These are phyloP conservation scores for Neurospora sp. DNA, from an alignment of 495 filamentous ascomycete species.

Conservation along the genomic window DNA sequence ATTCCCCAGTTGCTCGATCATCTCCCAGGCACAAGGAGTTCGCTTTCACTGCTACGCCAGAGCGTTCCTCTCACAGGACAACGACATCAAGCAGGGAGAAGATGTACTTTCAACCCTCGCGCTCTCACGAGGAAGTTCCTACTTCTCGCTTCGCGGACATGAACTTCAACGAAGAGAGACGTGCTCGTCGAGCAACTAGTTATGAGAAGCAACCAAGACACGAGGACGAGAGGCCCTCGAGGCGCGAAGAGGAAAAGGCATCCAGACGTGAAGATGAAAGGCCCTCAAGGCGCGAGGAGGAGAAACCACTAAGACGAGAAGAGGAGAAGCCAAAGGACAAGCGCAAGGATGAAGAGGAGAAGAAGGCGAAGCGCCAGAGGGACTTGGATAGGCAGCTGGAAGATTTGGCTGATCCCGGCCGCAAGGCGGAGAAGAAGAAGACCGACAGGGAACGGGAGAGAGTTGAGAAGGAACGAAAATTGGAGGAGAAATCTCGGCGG, in stretches of 20 bases:
- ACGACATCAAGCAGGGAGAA: slow-evolving; percentile 21
- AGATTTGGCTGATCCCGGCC: not conserved
- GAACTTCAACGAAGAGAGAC: slow-evolving; percentile 24
- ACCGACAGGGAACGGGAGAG: slow-evolving; percentile 6
- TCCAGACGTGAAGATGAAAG: slow-evolving; percentile 14
- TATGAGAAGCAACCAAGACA: slow-evolving; percentile 34
- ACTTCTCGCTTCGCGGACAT: slow-evolving; percentile 7
- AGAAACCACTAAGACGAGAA: slow-evolving; percentile 2
- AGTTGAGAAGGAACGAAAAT: slow-evolving; percentile 19
- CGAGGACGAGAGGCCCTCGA: slow-evolving; percentile 18
- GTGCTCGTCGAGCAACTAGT: slow-evolving; percentile 31
- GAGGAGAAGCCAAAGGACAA: slow-evolving; percentile 15
- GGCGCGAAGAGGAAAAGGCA: slow-evolving; percentile 20
- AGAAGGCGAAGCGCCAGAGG: slow-evolving; percentile 15
- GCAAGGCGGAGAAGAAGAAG: slow-evolving; percentile 17
- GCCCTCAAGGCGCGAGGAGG: slow-evolving; percentile 11
- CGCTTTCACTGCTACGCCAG: slow-evolving; percentile 22
- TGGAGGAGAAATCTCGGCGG: slow-evolving; percentile 28
- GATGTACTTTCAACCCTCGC: slow-evolving; percentile 25
- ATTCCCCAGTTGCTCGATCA: slow-evolving; percentile 25
- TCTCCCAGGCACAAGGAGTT: slow-evolving; percentile 15
- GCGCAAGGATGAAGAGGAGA: slow-evolving; percentile 17
- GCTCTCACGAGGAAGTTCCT: slow-evolving; percentile 34
- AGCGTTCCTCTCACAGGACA: slow-evolving; percentile 24
- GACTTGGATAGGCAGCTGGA: slow-evolving; percentile 10